phyloP scores from a whole-genome alignment of 192 early-diverging fungal genomes.

The Coemansia sp. region DNA sequence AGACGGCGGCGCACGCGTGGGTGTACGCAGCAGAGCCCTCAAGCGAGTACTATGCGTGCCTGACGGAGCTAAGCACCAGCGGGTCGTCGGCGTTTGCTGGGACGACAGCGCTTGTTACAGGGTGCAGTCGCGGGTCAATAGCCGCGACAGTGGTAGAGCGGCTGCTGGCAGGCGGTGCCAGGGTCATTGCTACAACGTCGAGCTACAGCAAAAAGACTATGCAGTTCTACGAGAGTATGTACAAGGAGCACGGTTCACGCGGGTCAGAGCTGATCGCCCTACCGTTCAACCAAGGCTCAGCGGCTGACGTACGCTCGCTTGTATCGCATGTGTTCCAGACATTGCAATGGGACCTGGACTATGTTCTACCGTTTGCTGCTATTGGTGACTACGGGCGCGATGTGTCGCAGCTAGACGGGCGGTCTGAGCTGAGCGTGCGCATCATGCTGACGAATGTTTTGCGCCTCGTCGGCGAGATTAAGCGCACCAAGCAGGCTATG shows the following conservation, averaged over 20 bases:
- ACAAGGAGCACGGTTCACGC: slow-evolving; percentile 82
- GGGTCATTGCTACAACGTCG: slow-evolving; percentile 83
- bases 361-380: slow-evolving; percentile 93
- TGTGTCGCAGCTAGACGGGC: slow-evolving; percentile 77
- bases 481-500: slow-evolving; percentile 70
- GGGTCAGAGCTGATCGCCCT: slow-evolving; percentile 86
- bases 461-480: slow-evolving; percentile 84
- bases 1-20: slow-evolving; percentile 20
- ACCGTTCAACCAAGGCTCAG: slow-evolving; percentile 91
- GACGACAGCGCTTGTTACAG: slow-evolving; percentile 83
- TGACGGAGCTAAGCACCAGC: slow-evolving; percentile 68
- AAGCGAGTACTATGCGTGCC: slow-evolving; percentile 48
- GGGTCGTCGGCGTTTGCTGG: slow-evolving; percentile 77
- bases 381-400: slow-evolving; percentile 83
- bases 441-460: slow-evolving; percentile 95
- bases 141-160: slow-evolving; percentile 82
- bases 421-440: slow-evolving; percentile 85
- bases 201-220: slow-evolving; percentile 70
- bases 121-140: slow-evolving; percentile 89
- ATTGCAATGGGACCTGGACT: slow-evolving; percentile 88
- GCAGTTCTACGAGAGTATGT: slow-evolving; percentile 85
- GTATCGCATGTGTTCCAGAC: slow-evolving; percentile 82
- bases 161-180: slow-evolving; percentile 69
- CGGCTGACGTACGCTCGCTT: slow-evolving; percentile 73
- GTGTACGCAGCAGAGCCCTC: slow-evolving; percentile 20